Evolutionary conservation across 2,329 filamentous ascomycete genomes (phyloP).

Genomic region (Hymenoscyphus fraxineus): DNA sequence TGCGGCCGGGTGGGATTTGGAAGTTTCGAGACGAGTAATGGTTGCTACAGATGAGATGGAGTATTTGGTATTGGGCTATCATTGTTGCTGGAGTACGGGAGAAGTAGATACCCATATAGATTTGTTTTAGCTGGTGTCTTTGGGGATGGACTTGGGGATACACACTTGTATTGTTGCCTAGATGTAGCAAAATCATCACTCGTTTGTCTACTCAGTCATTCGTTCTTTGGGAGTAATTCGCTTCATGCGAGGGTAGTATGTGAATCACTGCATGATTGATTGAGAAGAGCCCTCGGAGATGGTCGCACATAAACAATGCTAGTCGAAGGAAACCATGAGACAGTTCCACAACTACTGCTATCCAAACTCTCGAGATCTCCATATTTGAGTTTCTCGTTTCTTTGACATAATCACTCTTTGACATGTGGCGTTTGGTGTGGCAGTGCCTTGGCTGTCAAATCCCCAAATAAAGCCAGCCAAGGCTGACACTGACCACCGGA

Average conservation of each 20-base stretch:
- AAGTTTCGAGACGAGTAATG: constrained; percentile 69
- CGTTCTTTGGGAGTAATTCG: not conserved
- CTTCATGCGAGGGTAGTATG: not conserved
- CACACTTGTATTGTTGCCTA: not conserved
- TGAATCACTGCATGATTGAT: not conserved
- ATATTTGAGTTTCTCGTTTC: too few species aligned
- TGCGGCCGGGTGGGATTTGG: constrained; percentile 72
- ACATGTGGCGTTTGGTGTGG: not conserved
- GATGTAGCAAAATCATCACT: not conserved
- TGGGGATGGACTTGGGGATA: not conserved
- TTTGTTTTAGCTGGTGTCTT: not conserved
- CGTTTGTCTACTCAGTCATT: not conserved
- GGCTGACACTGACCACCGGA: constrained; percentile 3
- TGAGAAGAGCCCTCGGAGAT: not conserved
- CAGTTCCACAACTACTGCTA: not conserved
- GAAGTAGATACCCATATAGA: constrained; percentile 1
- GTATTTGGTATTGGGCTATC: not conserved
- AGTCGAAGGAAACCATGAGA: not conserved
- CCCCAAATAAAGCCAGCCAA: not conserved
- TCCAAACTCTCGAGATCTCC: not conserved
- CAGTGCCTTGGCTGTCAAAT: not conserved
- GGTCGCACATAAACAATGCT: not conserved
- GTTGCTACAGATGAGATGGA: not conserved
- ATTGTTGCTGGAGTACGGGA: constrained; percentile 8
- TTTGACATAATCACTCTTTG: not conserved